Conservation (phyloP, 1,284 basidiomycete species). For the Tilletia caries region DNA sequence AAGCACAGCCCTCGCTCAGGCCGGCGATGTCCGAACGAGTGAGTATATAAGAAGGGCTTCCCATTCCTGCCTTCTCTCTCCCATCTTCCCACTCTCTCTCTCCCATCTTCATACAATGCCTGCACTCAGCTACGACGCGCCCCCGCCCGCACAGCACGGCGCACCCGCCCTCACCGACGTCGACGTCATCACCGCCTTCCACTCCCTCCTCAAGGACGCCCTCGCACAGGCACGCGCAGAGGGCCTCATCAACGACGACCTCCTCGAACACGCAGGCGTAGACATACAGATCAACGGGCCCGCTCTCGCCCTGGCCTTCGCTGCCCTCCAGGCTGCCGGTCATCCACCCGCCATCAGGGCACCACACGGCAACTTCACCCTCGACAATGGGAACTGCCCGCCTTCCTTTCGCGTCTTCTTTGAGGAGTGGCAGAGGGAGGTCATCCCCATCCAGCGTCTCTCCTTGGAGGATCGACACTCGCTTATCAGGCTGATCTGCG, state of each 20-base stretch:
- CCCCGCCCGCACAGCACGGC: background rate
- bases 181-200: slow-evolving; percentile 68
- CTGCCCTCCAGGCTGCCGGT: slow-evolving; percentile 65
- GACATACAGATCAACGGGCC: slow-evolving; percentile 58
- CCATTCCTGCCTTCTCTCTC: background rate
- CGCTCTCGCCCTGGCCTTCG: slow-evolving; percentile 67
- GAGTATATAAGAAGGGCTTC: no score
- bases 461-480: slow-evolving; percentile 68
- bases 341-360: slow-evolving; percentile 65
- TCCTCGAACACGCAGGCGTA: slow-evolving; percentile 75
- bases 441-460: slow-evolving; percentile 66
- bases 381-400: slow-evolving; percentile 64
- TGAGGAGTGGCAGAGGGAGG: slow-evolving; percentile 66
- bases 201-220: slow-evolving; percentile 72
- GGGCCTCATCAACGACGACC: slow-evolving; percentile 65
- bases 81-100: background rate
- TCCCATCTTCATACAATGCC: background rate
- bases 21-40: no score
- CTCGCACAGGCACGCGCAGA: slow-evolving; percentile 71
- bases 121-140: background rate
- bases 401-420: slow-evolving; percentile 66
- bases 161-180: slow-evolving; percentile 1
- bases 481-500: slow-evolving; percentile 72
- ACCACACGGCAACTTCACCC: slow-evolving; percentile 59
- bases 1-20: no score